Evolutionary conservation across 106 monocot species (phyloP).

Genomic region (Dendrobium officinale): DNA sequence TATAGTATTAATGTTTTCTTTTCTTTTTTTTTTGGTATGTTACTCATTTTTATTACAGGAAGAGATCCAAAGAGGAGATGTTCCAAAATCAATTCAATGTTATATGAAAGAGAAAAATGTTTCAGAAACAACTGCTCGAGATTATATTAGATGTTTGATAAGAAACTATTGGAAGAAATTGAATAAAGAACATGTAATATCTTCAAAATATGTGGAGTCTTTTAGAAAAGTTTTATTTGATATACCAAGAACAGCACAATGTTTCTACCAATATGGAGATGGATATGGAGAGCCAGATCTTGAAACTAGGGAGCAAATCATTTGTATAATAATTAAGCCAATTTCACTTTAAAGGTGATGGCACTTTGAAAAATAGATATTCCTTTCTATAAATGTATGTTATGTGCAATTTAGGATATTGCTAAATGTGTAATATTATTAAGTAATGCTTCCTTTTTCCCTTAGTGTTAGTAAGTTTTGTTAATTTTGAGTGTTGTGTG

Average conservation of each 20-base stretch:
- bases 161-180: neutral
- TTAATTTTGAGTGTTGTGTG: too few relatives aligned
- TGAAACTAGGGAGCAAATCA: neutral
- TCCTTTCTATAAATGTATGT: too few relatives aligned
- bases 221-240: neutral
- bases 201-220: neutral
- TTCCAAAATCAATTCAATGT: conserved; percentile 6
- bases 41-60: neutral
- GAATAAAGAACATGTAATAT: neutral
- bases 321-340: neutral
- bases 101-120: conserved; percentile 22
- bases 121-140: conserved; percentile 9
- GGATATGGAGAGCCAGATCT: neutral
- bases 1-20: neutral
- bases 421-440: too few relatives aligned
- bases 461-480: too few relatives aligned
- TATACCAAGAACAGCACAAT: neutral
- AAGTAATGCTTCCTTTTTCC: too few relatives aligned
- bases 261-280: conserved; percentile 12
- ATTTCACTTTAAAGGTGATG: neutral
- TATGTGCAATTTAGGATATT: too few relatives aligned
- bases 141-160: conserved; percentile 10
- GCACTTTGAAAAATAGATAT: too few relatives aligned
- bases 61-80: conserved; percentile 14
- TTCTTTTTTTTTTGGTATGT: neutral